Percentiles rank a stretch among this genome's conserved stretches.
Evolutionary conservation across 805 yeast species (phyloP).

Genomic region (Wickerhamomyces bisporus): DNA sequence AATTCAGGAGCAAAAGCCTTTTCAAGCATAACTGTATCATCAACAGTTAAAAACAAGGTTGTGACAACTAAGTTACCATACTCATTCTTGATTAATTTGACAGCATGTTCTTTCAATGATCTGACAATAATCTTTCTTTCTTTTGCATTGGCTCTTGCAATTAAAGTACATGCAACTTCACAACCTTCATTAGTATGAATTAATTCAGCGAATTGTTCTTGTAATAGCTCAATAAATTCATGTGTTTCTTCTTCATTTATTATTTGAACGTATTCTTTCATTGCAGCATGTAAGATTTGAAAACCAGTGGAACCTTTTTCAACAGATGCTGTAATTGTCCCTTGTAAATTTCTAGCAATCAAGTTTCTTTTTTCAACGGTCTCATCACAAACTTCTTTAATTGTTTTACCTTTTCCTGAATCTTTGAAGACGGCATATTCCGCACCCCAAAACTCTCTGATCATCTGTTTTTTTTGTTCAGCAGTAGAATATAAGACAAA

Average conservation of each 20-base stretch:
- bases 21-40: constrained; percentile 81
- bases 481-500: constrained; percentile 79
- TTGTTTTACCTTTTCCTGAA: constrained; percentile 54
- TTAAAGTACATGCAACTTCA: constrained; percentile 78
- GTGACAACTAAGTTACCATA: constrained; percentile 79
- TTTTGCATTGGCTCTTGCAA: constrained; percentile 84
- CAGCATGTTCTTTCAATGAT: constrained; percentile 70
- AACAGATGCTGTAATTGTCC: constrained; percentile 84
- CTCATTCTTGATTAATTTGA: constrained; percentile 74
- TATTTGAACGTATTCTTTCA: constrained; percentile 80
- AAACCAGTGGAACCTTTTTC: constrained; percentile 96
- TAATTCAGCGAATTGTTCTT: constrained; percentile 88
- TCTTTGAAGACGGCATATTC: constrained; percentile 89
- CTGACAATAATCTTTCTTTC: constrained; percentile 80
- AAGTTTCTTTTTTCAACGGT: constrained; percentile 74
- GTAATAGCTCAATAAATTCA: constrained; percentile 76
- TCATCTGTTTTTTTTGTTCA: constrained; percentile 84
- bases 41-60: constrained; percentile 78
- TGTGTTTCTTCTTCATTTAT: constrained; percentile 65
- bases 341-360: constrained; percentile 68
- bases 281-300: constrained; percentile 92
- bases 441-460: constrained; percentile 95
- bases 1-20: constrained; percentile 67
- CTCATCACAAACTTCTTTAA: constrained; percentile 61
- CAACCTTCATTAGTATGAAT: constrained; percentile 95